Conservation (phyloP, 495 filamentous ascomycete species). For the Hypoxylon cercidicola region DNA sequence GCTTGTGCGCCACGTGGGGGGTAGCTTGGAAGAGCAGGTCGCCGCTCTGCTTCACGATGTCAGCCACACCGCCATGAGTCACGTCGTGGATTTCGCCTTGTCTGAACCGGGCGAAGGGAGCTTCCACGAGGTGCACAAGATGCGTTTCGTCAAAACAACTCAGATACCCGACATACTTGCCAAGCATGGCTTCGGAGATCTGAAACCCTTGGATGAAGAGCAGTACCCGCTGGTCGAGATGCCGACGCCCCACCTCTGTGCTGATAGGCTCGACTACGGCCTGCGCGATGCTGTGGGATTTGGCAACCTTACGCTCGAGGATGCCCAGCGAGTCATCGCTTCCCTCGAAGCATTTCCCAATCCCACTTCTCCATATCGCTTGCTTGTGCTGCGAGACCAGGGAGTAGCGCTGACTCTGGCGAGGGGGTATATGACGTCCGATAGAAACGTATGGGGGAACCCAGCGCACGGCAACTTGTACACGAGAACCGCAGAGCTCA, state of each 20-base stretch:
- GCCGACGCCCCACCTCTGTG: slow-evolving; percentile 55
- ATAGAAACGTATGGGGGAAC: slow-evolving; percentile 54
- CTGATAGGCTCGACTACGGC: slow-evolving; percentile 57
- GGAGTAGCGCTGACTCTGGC: slow-evolving; percentile 47
- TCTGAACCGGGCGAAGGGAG: slow-evolving; percentile 54
- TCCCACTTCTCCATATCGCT: slow-evolving; percentile 38
- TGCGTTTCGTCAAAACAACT: slow-evolving; percentile 51
- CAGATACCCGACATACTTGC: slow-evolving; percentile 49
- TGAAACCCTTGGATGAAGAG: slow-evolving; percentile 52
- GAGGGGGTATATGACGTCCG: slow-evolving; percentile 48
- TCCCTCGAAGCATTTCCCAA: slow-evolving; percentile 48
- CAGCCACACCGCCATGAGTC: slow-evolving; percentile 56
- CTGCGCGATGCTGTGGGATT: slow-evolving; percentile 53
- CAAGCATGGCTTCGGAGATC: slow-evolving; percentile 43
- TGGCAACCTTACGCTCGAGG: slow-evolving; percentile 45
- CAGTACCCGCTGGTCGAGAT: slow-evolving; percentile 55
- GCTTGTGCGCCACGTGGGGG: slow-evolving; percentile 54
- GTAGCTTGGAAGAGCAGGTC: slow-evolving; percentile 52
- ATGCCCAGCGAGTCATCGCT: slow-evolving; percentile 40
- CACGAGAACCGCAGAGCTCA: slow-evolving; percentile 48
- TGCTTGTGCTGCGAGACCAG: slow-evolving; percentile 50
- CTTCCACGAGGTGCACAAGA: slow-evolving; percentile 58
- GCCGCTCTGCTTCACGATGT: slow-evolving; percentile 59
- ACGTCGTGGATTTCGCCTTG: slow-evolving; percentile 55
- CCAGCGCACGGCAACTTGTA: slow-evolving; percentile 49